Conservation (phyloP, 2,329 filamentous ascomycete species). For the Colletotrichum sp. region DNA sequence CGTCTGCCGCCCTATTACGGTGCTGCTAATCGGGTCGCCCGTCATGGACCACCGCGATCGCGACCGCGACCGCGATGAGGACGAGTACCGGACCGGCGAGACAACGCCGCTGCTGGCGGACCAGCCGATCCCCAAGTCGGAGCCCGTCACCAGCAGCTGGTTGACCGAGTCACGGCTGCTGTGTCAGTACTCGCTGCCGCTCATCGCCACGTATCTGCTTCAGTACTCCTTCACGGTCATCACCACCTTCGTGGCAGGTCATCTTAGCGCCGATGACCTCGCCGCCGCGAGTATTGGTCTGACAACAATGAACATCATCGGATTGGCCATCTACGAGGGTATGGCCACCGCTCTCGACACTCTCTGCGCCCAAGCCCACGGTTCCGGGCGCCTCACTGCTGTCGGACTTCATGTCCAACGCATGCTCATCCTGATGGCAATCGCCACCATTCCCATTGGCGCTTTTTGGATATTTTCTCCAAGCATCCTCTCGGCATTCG, state of each 20-base stretch:
- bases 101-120: conserved; percentile 15
- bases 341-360: conserved; percentile 57
- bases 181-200: conserved; percentile 46
- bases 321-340: conserved; percentile 55
- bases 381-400: conserved; percentile 48
- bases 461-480: conserved; percentile 54
- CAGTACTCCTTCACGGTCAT: conserved; percentile 55
- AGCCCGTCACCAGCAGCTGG: conserved; percentile 1
- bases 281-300: conserved; percentile 57
- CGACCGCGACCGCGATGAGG: background rate
- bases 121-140: conserved; percentile 9
- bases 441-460: conserved; percentile 52
- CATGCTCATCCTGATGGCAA: conserved; percentile 54
- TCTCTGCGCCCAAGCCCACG: conserved; percentile 56
- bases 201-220: conserved; percentile 58
- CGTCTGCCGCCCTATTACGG: background rate
- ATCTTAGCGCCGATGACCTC: conserved; percentile 56
- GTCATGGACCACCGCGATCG: background rate
- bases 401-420: conserved; percentile 59
- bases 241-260: conserved; percentile 56
- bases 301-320: conserved; percentile 60
- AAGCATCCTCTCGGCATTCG: conserved; percentile 46
- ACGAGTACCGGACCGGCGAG: conserved; percentile 9
- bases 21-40: background rate
- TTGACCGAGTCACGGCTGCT: conserved; percentile 16